Percentiles rank a stretch among this genome's conserved stretches.
These are phyloP conservation scores for Tetragonia tetragonoides DNA, from an alignment of 148 eudicot species.

Conservation along the genomic window DNA sequence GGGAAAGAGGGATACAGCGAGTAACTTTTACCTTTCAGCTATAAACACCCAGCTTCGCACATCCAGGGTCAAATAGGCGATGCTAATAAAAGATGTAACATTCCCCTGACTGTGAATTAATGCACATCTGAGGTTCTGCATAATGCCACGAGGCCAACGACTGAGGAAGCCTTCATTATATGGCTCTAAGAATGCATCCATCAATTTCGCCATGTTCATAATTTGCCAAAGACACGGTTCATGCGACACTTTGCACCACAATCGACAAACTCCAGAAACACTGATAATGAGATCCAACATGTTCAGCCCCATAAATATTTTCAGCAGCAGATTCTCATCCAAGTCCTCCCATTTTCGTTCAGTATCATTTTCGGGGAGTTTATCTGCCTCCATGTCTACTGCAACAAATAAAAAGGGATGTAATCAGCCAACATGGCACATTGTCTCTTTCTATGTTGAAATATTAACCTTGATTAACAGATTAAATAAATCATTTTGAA, in stretches of 20 bases:
- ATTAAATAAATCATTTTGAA: neutral
- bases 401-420: neutral
- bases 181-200: neutral
- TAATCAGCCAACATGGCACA: neutral
- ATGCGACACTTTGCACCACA: neutral
- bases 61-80: neutral
- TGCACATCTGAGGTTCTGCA: neutral
- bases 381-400: neutral
- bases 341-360: neutral
- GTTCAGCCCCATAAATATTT: slow-evolving; percentile 1
- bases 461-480: neutral
- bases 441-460: neutral
- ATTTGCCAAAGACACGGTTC: neutral
- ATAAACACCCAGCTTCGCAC: neutral
- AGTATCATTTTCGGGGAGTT: neutral
- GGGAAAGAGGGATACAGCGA: neutral
- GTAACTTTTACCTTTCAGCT: neutral
- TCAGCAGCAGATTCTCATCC: slow-evolving; percentile 6
- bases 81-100: neutral
- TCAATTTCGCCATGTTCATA: neutral
- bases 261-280: slow-evolving; percentile 6
- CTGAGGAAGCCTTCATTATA: neutral
- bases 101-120: neutral
- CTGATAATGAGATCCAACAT: neutral
- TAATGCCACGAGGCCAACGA: neutral